A percentile compares a stretch with the other conserved stretches of the same genome.
phyloP scores from a whole-genome alignment of 2,329 filamentous ascomycete genomes.

The Fusarium haematococcum region DNA sequence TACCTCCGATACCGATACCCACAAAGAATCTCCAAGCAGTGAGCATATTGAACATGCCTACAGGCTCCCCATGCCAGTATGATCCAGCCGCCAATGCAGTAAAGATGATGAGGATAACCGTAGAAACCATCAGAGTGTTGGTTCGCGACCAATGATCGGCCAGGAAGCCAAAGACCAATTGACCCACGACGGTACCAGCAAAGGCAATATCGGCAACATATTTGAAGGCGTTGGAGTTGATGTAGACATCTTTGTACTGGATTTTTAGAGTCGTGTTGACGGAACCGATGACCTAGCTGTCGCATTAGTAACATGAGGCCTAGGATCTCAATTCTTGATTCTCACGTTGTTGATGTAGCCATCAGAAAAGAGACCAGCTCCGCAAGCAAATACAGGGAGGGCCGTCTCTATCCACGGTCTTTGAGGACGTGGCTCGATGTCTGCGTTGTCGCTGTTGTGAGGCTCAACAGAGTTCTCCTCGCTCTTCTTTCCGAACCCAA shows the following conservation, averaged over 20 bases:
- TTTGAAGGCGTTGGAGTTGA: conserved; percentile 73
- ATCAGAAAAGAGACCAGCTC: conserved; percentile 90
- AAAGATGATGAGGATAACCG: conserved; percentile 86
- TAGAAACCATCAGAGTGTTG: conserved; percentile 83
- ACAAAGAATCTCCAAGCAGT: conserved; percentile 88
- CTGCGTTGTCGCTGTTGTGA: conserved; percentile 7
- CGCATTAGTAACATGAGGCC: neutral
- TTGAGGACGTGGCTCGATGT: conserved; percentile 12
- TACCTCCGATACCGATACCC: conserved; percentile 81
- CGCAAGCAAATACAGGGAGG: conserved; percentile 85
- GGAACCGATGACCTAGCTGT: conserved; percentile 81
- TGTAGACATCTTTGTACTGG: conserved; percentile 79
- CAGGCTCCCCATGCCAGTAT: conserved; percentile 76
- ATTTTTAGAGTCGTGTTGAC: conserved; percentile 80
- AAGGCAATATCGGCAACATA: conserved; percentile 88
- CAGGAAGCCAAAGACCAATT: conserved; percentile 83
- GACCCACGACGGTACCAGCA: conserved; percentile 85
- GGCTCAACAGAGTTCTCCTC: conserved; percentile 21
- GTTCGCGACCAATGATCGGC: conserved; percentile 88
- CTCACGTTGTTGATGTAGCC: conserved; percentile 89
- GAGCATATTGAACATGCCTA: conserved; percentile 80
- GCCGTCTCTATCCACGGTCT: conserved; percentile 37
- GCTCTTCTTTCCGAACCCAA: conserved; percentile 33
- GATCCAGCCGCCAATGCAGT: conserved; percentile 82
- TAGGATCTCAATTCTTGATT: neutral